These are phyloP conservation scores for Cladosporium velox DNA, from an alignment of 2,329 filamentous ascomycete genomes.

Conservation along the genomic window DNA sequence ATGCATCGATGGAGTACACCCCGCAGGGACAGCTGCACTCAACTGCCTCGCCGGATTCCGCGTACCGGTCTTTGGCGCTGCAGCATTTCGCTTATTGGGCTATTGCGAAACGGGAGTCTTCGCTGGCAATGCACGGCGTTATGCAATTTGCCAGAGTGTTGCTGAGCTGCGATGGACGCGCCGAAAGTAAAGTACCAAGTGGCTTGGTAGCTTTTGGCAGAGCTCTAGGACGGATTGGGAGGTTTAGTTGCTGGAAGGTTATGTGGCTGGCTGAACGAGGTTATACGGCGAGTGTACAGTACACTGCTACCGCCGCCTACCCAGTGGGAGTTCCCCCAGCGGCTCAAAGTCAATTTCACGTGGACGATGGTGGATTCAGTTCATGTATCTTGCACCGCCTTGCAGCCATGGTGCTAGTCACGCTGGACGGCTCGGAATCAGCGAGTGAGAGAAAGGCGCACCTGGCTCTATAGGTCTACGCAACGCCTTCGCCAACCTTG, in stretches of 20 bases:
- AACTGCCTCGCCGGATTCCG: conserved; percentile 14
- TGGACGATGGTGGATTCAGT: neutral
- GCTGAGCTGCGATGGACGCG: neutral
- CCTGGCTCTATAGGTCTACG: neutral
- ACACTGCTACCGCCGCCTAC: neutral
- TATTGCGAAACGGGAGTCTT: conserved; percentile 22
- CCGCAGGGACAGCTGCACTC: conserved; percentile 9
- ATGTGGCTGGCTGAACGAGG: conserved; percentile 6
- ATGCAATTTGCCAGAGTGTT: neutral
- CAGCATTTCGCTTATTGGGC: conserved; percentile 22
- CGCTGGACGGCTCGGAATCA: neutral
- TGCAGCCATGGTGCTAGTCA: neutral
- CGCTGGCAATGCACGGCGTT: conserved; percentile 20
- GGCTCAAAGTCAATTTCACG: neutral
- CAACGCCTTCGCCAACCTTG: neutral
- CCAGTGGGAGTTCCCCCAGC: neutral
- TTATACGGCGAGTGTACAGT: neutral
- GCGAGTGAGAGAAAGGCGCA: neutral
- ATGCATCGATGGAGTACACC: neutral
- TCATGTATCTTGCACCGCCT: neutral
- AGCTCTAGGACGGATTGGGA: neutral
- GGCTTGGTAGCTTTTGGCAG: neutral
- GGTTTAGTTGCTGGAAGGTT: neutral
- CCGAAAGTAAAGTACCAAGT: conserved; percentile 14
- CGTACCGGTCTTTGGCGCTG: conserved; percentile 19